A percentile compares a stretch with the other conserved stretches of the same genome.
phyloP scores from a whole-genome alignment of 176 grass and related monocot species.

The Bolboschoenus planiculmis region DNA sequence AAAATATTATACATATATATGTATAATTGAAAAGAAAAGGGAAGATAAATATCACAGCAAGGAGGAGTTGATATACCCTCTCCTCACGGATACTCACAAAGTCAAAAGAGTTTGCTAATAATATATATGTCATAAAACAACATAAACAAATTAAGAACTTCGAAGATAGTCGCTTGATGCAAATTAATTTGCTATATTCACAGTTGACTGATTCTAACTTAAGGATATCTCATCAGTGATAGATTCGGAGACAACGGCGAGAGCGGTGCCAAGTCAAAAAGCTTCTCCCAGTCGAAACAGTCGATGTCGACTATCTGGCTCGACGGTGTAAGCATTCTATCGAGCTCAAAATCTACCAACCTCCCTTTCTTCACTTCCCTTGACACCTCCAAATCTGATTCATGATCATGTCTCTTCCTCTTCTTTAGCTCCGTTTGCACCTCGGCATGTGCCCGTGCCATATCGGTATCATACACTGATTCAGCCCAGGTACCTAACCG shows the following conservation, averaged over 20 bases:
- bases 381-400: background rate
- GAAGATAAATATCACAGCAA: background rate
- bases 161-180: background rate
- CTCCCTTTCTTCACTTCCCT: background rate
- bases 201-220: background rate
- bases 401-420: background rate
- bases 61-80: background rate
- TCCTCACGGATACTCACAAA: background rate
- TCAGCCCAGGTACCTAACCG: background rate
- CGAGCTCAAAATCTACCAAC: background rate
- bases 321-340: conserved; percentile 24
- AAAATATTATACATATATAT: background rate
- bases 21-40: background rate
- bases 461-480: background rate
- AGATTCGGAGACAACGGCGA: conserved; percentile 41
- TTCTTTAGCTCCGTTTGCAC: background rate
- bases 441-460: background rate
- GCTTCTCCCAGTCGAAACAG: conserved; percentile 33
- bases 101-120: background rate
- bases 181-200: conserved; percentile 27
- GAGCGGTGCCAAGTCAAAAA: conserved; percentile 32
- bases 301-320: conserved; percentile 16
- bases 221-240: conserved; percentile 28
- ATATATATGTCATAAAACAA: background rate
- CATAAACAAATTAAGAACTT: background rate